These are phyloP conservation scores for Citeromyces matritensis DNA, from an alignment of 805 yeast genomes.

Conservation along the genomic window DNA sequence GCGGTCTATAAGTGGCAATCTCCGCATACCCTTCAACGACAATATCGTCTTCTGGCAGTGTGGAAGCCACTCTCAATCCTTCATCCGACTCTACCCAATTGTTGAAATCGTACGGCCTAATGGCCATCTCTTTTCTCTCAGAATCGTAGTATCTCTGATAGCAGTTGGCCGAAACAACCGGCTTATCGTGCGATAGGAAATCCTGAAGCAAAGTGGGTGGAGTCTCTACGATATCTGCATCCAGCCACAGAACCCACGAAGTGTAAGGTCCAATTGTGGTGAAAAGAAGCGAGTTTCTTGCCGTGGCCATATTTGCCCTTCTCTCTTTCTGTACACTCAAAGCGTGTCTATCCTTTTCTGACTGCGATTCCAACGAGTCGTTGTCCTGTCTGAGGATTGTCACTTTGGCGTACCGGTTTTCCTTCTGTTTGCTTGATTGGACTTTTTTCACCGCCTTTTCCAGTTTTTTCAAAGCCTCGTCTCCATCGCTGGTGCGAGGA, in stretches of 20 bases:
- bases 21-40: constrained; percentile 91
- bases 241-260: constrained; percentile 94
- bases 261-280: constrained; percentile 82
- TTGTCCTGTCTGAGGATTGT: constrained; percentile 87
- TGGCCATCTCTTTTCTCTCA: constrained; percentile 30
- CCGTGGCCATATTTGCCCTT: constrained; percentile 83
- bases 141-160: constrained; percentile 69
- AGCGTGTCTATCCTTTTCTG: constrained; percentile 87
- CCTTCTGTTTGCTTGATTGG: constrained; percentile 38
- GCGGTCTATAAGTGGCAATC: constrained; percentile 83
- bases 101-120: constrained; percentile 89
- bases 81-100: constrained; percentile 86
- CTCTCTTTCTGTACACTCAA: constrained; percentile 75
- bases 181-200: constrained; percentile 69
- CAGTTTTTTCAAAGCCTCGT: constrained; percentile 52
- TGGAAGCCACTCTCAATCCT: constrained; percentile 60
- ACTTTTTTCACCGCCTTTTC: constrained; percentile 62
- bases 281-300: constrained; percentile 82
- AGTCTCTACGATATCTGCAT: constrained; percentile 86
- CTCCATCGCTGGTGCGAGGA: constrained; percentile 77
- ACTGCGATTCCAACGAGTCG: constrained; percentile 57
- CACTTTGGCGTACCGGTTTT: constrained; percentile 58
- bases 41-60: constrained; percentile 77
- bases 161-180: constrained; percentile 85
- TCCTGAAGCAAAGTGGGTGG: constrained; percentile 79